Conservation (phyloP, 2,329 filamentous ascomycete genomes). For the Colletotrichum navitas region DNA sequence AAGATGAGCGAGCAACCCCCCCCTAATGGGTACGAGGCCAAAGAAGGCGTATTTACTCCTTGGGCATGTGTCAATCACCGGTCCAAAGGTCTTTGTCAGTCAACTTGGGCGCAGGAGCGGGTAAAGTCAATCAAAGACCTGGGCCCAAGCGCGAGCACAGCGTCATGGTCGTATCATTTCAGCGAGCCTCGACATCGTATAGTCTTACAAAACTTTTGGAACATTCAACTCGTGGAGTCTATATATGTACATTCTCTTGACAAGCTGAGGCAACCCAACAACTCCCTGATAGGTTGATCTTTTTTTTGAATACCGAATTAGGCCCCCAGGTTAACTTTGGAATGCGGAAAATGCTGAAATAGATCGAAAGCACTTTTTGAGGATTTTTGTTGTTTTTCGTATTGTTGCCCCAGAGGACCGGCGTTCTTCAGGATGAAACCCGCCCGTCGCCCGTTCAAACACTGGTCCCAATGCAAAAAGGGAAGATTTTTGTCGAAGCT, state of each 20-base stretch:
- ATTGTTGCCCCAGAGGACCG: constrained; percentile 14
- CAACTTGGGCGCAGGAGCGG: background rate
- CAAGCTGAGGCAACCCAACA: constrained; percentile 16
- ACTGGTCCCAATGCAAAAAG: constrained; percentile 32
- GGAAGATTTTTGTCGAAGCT: background rate
- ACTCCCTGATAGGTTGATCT: constrained; percentile 15
- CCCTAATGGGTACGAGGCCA: background rate
- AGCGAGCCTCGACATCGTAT: background rate
- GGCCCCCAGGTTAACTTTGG: background rate
- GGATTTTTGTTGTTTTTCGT: constrained; percentile 6
- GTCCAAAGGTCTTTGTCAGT: background rate
- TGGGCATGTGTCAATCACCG: background rate
- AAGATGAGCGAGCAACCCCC: no score
- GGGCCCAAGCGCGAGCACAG: background rate
- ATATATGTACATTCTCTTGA: constrained; percentile 34
- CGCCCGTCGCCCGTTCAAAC: constrained; percentile 31
- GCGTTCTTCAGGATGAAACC: background rate
- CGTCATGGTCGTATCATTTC: background rate
- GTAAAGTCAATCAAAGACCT: background rate
- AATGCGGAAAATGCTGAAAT: constrained; percentile 8
- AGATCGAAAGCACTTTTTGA: constrained; percentile 21
- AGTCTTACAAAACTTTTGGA: constrained; percentile 21
- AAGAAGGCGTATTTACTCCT: background rate
- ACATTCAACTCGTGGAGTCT: constrained; percentile 28
- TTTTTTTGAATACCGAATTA: constrained; percentile 18